Percentiles rank a stretch among this genome's conserved stretches.
Conservation (phyloP, 495 filamentous ascomycete genomes). For the Astrothelium macrocarpum region DNA sequence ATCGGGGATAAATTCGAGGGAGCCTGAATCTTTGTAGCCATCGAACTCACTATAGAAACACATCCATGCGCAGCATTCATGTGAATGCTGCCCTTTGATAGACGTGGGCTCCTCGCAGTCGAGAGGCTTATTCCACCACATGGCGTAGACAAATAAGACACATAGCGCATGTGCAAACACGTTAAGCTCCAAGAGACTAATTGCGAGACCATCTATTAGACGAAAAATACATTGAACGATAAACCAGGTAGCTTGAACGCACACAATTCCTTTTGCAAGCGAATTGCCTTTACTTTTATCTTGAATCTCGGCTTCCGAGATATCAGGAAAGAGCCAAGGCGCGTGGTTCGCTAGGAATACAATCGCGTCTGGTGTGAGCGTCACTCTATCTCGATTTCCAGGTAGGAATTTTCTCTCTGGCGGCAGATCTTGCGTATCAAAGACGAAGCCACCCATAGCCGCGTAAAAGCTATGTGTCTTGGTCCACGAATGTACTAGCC, state of each 20-base stretch:
- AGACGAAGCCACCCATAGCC: conserved; percentile 23
- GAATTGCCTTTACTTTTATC: conserved; percentile 31
- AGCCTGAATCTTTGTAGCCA: not conserved
- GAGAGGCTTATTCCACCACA: conserved; percentile 35
- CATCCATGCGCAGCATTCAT: not conserved
- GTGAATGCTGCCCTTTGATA: not conserved
- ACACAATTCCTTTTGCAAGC: conserved; percentile 30
- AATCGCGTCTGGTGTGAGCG: conserved; percentile 25
- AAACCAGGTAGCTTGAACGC: conserved; percentile 34
- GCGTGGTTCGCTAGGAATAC: conserved; percentile 17
- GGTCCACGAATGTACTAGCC: too few species aligned
- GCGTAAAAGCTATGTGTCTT: conserved; percentile 19
- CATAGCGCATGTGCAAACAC: conserved; percentile 32
- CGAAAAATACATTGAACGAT: conserved; percentile 28
- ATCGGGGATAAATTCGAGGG: not conserved
- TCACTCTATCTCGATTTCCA: not conserved
- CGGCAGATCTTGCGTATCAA: not conserved
- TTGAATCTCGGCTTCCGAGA: conserved; percentile 7
- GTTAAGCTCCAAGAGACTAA: conserved; percentile 32
- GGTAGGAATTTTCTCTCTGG: not conserved
- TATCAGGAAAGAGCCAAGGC: conserved; percentile 12
- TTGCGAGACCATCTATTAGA: conserved; percentile 16
- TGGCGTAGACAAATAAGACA: conserved; percentile 30
- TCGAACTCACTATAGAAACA: not conserved
- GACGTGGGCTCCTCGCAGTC: conserved; percentile 12